Evolutionary conservation across 208 protist genomes (phyloP).

Genomic region (Phytomonas sp.): DNA sequence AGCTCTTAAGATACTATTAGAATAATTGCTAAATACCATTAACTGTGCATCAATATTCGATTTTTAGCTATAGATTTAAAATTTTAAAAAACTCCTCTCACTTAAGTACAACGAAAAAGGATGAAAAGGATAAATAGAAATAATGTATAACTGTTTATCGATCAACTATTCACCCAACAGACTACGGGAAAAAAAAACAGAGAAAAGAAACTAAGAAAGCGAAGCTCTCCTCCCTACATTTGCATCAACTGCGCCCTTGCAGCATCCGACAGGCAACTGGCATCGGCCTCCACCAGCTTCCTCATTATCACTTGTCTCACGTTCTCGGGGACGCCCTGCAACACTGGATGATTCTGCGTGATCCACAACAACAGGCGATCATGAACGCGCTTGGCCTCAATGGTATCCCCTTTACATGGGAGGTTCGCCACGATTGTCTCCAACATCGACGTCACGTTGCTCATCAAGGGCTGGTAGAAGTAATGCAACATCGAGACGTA

Average conservation of each 20-base stretch:
- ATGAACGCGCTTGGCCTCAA: conserved; percentile 65
- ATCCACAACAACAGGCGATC: conserved; percentile 66
- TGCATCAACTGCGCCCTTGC: conserved; percentile 42
- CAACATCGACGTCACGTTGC: conserved; percentile 25
- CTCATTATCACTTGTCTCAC: conserved; percentile 23
- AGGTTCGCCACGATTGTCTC: conserved; percentile 33
- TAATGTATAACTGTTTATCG: background rate
- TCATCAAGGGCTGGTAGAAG: conserved; percentile 21
- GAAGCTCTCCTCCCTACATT: conserved; percentile 21
- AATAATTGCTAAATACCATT: background rate
- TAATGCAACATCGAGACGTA: conserved; percentile 51
- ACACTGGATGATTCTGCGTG: conserved; percentile 28
- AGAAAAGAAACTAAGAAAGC: conserved; percentile 11
- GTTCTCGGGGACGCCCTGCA: conserved; percentile 20
- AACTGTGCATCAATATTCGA: conserved; percentile 1
- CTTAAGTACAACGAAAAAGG: background rate
- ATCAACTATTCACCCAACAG: background rate
- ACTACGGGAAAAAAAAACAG: background rate
- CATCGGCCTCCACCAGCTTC: conserved; percentile 27
- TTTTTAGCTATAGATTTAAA: conserved; percentile 2
- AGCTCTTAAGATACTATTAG: background rate
- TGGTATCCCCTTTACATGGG: conserved; percentile 59
- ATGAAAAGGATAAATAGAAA: conserved; percentile 15
- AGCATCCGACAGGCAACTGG: conserved; percentile 33
- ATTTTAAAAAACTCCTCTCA: background rate